phyloP scores from a whole-genome alignment of 2,329 filamentous ascomycete species.

The Paecilomyces formosus region DNA sequence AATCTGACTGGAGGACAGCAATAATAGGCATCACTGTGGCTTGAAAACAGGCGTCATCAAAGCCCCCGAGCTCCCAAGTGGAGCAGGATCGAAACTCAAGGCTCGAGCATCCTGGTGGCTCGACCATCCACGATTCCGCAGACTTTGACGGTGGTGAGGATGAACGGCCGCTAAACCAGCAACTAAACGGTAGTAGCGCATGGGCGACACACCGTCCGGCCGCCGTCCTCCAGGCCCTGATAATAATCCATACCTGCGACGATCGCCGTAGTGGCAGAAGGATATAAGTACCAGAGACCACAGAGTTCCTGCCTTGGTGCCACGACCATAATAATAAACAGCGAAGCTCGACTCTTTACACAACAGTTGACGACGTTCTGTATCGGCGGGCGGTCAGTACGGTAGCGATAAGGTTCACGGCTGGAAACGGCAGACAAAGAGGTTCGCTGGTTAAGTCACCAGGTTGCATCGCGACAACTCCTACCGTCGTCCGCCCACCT shows the following conservation, averaged over 20 bases:
- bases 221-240: neutral
- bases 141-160: neutral
- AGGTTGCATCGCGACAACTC: neutral
- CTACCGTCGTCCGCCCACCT: neutral
- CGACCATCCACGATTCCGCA: neutral
- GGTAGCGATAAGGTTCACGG: neutral
- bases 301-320: neutral
- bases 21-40: neutral
- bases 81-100: neutral
- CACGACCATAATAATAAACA: neutral
- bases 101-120: neutral
- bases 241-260: neutral
- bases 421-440: neutral
- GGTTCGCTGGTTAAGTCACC: neutral
- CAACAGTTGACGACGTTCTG: neutral
- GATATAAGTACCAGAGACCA: neutral
- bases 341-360: neutral
- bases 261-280: neutral
- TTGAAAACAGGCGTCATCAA: neutral
- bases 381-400: neutral
- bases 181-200: neutral
- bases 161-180: neutral
- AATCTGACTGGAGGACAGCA: neutral
- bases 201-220: neutral
- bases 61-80: neutral